Evolutionary conservation across 805 yeast species (phyloP).

Genomic region (Kockiozyma suomiensis): DNA sequence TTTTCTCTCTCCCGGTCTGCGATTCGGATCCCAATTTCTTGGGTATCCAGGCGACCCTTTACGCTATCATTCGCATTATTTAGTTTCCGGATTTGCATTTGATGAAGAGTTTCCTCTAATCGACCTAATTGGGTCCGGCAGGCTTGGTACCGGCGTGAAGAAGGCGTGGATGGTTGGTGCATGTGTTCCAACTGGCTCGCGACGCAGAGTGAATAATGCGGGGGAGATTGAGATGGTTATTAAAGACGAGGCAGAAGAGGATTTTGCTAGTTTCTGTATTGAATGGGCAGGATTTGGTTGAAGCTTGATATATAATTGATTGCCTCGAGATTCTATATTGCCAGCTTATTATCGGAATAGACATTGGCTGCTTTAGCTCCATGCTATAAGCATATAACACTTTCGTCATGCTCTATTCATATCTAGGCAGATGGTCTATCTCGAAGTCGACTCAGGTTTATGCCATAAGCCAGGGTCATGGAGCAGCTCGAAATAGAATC

Average conservation of each 20-base stretch:
- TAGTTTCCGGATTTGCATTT: slow-evolving; percentile 57
- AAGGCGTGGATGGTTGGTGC: slow-evolving; percentile 68
- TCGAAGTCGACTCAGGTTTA: no score
- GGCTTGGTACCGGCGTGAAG: slow-evolving; percentile 90
- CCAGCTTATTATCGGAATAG: no score
- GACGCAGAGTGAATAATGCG: slow-evolving; percentile 25
- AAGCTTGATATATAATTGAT: not conserved
- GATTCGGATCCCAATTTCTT: slow-evolving; percentile 87
- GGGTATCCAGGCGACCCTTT: slow-evolving; percentile 96
- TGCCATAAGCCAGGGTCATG: no score
- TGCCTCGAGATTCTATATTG: not conserved
- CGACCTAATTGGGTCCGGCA: slow-evolving; percentile 77
- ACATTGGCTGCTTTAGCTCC: no score
- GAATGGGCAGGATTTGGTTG: slow-evolving; percentile 98
- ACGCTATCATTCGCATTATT: slow-evolving; percentile 83
- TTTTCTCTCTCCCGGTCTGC: slow-evolving; percentile 76
- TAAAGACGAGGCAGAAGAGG: slow-evolving; percentile 35
- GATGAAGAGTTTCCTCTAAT: slow-evolving; percentile 58
- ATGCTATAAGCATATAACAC: no score
- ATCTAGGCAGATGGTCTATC: no score
- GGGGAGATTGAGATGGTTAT: not conserved
- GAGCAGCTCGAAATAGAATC: no score
- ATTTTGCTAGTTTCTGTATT: slow-evolving; percentile 60
- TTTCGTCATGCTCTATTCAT: no score
- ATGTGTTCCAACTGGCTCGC: slow-evolving; percentile 13